These are phyloP conservation scores for Pseudozyma thailandica DNA, from an alignment of 1,284 basidiomycete species.

Conservation along the genomic window DNA sequence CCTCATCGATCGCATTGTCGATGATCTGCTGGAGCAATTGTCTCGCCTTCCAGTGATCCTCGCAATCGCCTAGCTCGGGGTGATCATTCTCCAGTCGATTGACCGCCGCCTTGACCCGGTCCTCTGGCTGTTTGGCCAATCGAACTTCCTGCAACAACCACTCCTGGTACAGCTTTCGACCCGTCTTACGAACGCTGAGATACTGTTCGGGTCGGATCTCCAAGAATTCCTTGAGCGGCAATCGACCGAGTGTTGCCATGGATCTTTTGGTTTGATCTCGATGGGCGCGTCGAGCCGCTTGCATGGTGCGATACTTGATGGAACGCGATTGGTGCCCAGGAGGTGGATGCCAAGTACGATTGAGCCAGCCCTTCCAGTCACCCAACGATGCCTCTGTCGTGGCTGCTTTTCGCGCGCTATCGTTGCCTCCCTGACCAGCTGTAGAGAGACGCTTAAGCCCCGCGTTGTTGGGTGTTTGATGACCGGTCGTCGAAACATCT, in stretches of 20 bases:
- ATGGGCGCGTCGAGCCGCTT: slow-evolving; percentile 42
- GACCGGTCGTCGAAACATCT: slow-evolving; percentile 19
- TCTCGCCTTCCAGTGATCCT: slow-evolving; percentile 54
- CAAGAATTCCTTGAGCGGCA: slow-evolving; percentile 54
- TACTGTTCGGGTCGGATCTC: slow-evolving; percentile 55
- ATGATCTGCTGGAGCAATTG: slow-evolving; percentile 58
- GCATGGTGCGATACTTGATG: slow-evolving; percentile 51
- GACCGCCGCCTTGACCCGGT: slow-evolving; percentile 50
- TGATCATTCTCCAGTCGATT: slow-evolving; percentile 50
- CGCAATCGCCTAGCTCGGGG: slow-evolving; percentile 51
- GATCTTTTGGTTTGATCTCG: slow-evolving; percentile 47
- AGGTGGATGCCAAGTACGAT: slow-evolving; percentile 39
- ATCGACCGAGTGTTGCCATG: slow-evolving; percentile 52
- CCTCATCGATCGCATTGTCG: slow-evolving; percentile 58
- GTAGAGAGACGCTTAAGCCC: slow-evolving; percentile 36
- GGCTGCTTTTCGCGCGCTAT: slow-evolving; percentile 30
- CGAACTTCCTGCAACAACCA: slow-evolving; percentile 55
- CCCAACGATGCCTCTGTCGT: slow-evolving; percentile 34
- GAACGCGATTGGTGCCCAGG: slow-evolving; percentile 34
- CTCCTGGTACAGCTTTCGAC: slow-evolving; percentile 52
- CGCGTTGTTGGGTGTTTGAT: slow-evolving; percentile 25
- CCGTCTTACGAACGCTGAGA: slow-evolving; percentile 50
- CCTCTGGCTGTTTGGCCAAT: slow-evolving; percentile 53
- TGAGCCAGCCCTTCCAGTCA: slow-evolving; percentile 50
- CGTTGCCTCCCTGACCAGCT: slow-evolving; percentile 13